Percentiles rank a stretch among this genome's conserved stretches.
These are phyloP conservation scores for Trametes punicea DNA, from an alignment of 768 basidiomycete species.

Conservation along the genomic window DNA sequence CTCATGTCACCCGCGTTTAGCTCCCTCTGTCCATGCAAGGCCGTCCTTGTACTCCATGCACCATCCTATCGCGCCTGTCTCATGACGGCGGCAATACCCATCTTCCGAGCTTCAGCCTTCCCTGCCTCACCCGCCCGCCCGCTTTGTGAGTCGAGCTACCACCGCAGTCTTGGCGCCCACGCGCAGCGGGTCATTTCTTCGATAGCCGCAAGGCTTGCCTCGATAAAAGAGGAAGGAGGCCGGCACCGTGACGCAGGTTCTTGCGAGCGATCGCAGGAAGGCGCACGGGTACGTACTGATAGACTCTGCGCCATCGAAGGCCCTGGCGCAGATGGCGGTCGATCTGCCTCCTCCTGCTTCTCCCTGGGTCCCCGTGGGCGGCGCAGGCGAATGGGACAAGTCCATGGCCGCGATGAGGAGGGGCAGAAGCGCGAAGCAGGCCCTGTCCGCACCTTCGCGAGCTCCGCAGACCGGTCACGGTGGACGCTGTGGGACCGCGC, in stretches of 20 bases:
- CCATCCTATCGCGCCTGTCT: no score
- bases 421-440: neutral
- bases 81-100: no score
- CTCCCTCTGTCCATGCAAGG: neutral
- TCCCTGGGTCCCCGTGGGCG: neutral
- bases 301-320: constrained; percentile 8
- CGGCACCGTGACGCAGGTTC: neutral
- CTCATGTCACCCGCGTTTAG: neutral
- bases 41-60: constrained; percentile 5
- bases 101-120: no score
- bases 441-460: neutral
- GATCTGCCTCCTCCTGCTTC: neutral
- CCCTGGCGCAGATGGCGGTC: constrained; percentile 1
- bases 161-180: no score
- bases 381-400: neutral
- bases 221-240: constrained; percentile 1
- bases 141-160: no score
- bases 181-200: no score
- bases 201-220: no score
- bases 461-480: neutral
- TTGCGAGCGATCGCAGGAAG: neutral
- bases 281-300: constrained; percentile 12
- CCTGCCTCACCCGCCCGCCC: no score
- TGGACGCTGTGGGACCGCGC: constrained; percentile 2
- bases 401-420: neutral